phyloP scores from a whole-genome alignment of 345 rosid genomes.

The Microcos paniculata region DNA sequence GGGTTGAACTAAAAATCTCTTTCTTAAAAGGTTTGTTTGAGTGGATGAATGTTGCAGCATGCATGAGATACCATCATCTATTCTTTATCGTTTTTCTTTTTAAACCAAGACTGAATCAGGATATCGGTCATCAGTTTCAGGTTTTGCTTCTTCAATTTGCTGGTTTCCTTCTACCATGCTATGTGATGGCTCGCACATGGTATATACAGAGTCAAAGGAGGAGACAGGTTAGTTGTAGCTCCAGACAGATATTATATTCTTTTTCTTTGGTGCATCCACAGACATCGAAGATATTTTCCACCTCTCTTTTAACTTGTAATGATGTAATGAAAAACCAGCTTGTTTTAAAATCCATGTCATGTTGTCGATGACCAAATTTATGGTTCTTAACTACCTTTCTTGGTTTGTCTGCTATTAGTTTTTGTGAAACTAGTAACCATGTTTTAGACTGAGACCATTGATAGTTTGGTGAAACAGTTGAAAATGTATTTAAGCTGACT shows the following conservation, averaged over 20 bases:
- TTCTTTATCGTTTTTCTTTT: neutral
- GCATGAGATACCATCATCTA: neutral
- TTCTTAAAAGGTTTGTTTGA: neutral
- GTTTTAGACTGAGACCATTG: too few species aligned
- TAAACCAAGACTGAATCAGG: constrained; percentile 11
- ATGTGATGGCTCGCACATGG: constrained; percentile 53
- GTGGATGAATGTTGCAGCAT: neutral
- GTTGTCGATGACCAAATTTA: neutral
- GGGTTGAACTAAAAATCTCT: neutral
- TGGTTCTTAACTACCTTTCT: neutral
- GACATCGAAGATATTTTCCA: neutral
- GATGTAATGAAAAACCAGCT: neutral
- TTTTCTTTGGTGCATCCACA: neutral
- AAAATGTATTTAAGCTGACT: neutral
- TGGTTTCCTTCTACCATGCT: constrained; percentile 61
- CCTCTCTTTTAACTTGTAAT: neutral
- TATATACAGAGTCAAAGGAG: constrained; percentile 58
- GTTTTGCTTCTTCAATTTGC: constrained; percentile 61
- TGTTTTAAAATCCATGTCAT: neutral
- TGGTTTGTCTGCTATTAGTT: neutral
- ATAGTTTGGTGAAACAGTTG: too few species aligned
- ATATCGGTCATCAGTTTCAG: constrained; percentile 43
- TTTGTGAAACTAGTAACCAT: neutral
- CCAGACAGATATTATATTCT: neutral
- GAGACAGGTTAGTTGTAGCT: constrained; percentile 34